phyloP scores from a whole-genome alignment of 352 stramenopile genomes.

The Phytopythium boreale region DNA sequence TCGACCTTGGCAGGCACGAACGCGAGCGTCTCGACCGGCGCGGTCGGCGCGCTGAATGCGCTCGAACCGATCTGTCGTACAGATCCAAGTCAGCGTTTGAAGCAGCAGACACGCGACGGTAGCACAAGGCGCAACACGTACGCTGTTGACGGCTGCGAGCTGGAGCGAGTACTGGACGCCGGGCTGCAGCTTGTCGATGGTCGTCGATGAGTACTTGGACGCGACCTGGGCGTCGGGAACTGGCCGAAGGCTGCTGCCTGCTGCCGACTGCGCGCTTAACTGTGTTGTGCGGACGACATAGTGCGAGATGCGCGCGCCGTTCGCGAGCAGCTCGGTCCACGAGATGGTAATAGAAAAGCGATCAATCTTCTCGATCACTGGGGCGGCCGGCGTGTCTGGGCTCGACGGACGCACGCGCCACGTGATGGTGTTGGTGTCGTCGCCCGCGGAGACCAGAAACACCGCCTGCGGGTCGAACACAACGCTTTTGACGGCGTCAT shows the following conservation, averaged over 20 bases:
- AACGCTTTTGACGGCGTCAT: constrained; percentile 32
- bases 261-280: constrained; percentile 24
- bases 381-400: constrained; percentile 34
- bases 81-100: not conserved
- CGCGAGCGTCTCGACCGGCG: constrained; percentile 49
- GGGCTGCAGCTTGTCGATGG: constrained; percentile 43
- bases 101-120: not conserved
- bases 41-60: constrained; percentile 39
- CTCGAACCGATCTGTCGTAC: constrained; percentile 52
- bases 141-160: constrained; percentile 51
- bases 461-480: constrained; percentile 42
- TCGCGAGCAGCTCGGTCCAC: constrained; percentile 51
- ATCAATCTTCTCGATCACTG: constrained; percentile 25
- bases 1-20: constrained; percentile 57
- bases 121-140: constrained; percentile 11
- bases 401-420: constrained; percentile 52
- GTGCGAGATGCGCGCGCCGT: constrained; percentile 48
- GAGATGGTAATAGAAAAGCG: constrained; percentile 47
- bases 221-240: constrained; percentile 34
- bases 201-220: constrained; percentile 40
- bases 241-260: constrained; percentile 19
- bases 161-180: constrained; percentile 50
- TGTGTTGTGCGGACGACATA: constrained; percentile 49
- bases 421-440: constrained; percentile 44
- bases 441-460: constrained; percentile 48